Base-by-base conservation (phyloP, 176 grass and related monocot genomes). In the Calamus simplicifolius region DNA sequence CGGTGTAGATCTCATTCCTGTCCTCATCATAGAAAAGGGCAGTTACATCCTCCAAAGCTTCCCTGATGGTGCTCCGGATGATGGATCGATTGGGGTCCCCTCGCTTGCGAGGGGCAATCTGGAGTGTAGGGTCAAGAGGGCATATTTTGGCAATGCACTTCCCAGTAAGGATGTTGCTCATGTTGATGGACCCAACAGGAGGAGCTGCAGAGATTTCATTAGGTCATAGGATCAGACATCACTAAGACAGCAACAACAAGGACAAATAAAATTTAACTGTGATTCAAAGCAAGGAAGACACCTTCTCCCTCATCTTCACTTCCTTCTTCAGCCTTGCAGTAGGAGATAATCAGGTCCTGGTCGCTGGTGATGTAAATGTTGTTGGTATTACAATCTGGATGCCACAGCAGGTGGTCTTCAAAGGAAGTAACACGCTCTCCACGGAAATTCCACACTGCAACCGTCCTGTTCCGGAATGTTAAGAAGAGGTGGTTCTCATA, bases 111-210 rank as follows among this genome's bases (percentile, higher is more conserved):
- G 74, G 67, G 35, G 81, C 74, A 14, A 81, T 5, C 4, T 61
- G 73, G 27, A 89, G 86, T 25, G 58, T 49, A 21, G 81, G 78
- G 23, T 89, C 81, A 3, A 68, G 52, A 1, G 86, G 70, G 14
- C 77, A 69, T 68, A 89, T 85, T 74, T 81, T 89, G 18, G 86
- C 86, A 5, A 89, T 30, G 1, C 86, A 89, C 70, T 85, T 89
- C 2, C 86, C 81, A 5, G 79, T 85, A 52, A 85, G 83, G 74
- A 89, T 89, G 78, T 85, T 72, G 70, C 81, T 81, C 78, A 89
- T 85, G 63, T 89, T 81, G 66, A 89, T 89, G 21, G 86, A 89
- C 30, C 81, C 86, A 53, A 75, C 27, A 2, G 57, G 18, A 6
- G 52, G 10, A 73, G 13, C 86, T 89, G 77, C 19, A 56, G 49